Conservation (phyloP, 495 filamentous ascomycete species). For the Trichocladium antarcticum region DNA sequence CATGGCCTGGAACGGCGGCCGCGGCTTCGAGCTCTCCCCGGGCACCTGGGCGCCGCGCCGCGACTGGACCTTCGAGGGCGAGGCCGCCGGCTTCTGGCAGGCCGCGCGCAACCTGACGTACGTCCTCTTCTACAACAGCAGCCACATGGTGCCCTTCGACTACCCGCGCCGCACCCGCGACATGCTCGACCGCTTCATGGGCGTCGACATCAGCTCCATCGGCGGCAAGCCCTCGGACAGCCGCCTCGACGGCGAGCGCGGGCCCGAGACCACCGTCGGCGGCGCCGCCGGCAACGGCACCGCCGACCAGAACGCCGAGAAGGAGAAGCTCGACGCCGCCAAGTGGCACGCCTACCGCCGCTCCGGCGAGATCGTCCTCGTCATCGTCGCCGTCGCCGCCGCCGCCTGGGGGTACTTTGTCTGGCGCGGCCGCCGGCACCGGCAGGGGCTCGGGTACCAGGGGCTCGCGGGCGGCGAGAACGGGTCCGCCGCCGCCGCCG, state of each 20-base stretch:
- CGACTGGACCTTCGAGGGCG: conserved; percentile 89
- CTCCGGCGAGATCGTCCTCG: conserved; percentile 79
- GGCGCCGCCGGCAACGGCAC: conserved; percentile 58
- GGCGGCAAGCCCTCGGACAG: conserved; percentile 77
- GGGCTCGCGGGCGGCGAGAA: conserved; percentile 33
- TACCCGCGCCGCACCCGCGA: conserved; percentile 76
- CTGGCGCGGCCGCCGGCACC: conserved; percentile 60
- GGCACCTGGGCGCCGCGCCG: conserved; percentile 85
- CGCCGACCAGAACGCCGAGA: conserved; percentile 61
- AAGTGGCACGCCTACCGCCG: conserved; percentile 89
- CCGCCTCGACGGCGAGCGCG: conserved; percentile 83
- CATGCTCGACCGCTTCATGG: conserved; percentile 95
- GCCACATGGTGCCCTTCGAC: conserved; percentile 97
- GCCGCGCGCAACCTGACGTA: conserved; percentile 91
- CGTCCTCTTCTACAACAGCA: conserved; percentile 86
- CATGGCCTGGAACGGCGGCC: conserved; percentile 83
- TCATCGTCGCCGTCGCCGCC: conserved; percentile 72
- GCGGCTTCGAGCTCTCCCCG: conserved; percentile 79
- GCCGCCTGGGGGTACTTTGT: conserved; percentile 74
- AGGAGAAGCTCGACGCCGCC: conserved; percentile 65
- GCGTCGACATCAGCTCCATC: conserved; percentile 83
- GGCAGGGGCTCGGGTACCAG: conserved; percentile 37
- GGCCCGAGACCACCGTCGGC: conserved; percentile 73
- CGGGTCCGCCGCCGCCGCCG: too few relatives aligned
- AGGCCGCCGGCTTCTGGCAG: conserved; percentile 86